Evolutionary conservation across 164 flowering plant genomes (phyloP).

Genomic region (Tetracentron sinense): DNA sequence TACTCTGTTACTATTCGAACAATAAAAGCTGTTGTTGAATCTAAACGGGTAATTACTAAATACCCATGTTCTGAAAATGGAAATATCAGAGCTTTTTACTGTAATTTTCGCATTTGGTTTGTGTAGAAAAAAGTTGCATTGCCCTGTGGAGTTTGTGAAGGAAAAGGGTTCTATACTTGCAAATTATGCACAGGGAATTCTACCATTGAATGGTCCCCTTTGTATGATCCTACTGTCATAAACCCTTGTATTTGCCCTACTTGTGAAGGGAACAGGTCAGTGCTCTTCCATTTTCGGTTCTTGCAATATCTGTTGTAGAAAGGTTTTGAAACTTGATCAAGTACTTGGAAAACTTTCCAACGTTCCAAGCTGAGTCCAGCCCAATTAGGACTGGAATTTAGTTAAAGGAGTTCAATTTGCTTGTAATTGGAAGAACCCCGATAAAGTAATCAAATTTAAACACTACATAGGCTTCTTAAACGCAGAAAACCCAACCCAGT

Average conservation of each 20-base stretch:
- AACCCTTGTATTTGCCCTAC: slow-evolving; percentile 85
- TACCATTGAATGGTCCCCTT: slow-evolving; percentile 73
- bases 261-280: slow-evolving; percentile 71
- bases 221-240: slow-evolving; percentile 56
- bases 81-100: too few relatives aligned
- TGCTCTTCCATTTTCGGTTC: background rate
- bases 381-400: too few relatives aligned
- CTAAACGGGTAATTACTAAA: slow-evolving; percentile 27
- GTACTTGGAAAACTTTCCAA: too few relatives aligned
- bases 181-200: slow-evolving; percentile 66
- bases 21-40: slow-evolving; percentile 24
- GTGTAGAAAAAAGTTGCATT: slow-evolving; percentile 45
- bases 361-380: too few relatives aligned
- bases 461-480: background rate
- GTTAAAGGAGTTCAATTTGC: background rate
- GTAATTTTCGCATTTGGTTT: background rate
- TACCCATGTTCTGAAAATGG: too few relatives aligned
- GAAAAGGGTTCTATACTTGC: slow-evolving; percentile 66
- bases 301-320: background rate
- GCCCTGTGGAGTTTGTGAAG: slow-evolving; percentile 51
- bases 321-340: background rate
- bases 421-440: background rate
- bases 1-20: slow-evolving; percentile 27
- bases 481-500: background rate
- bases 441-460: background rate